Percentiles rank a stretch among this genome's conserved stretches.
These are phyloP conservation scores for Talaromyces sp. DNA, from an alignment of 2,329 filamentous ascomycete genomes.

Conservation along the genomic window DNA sequence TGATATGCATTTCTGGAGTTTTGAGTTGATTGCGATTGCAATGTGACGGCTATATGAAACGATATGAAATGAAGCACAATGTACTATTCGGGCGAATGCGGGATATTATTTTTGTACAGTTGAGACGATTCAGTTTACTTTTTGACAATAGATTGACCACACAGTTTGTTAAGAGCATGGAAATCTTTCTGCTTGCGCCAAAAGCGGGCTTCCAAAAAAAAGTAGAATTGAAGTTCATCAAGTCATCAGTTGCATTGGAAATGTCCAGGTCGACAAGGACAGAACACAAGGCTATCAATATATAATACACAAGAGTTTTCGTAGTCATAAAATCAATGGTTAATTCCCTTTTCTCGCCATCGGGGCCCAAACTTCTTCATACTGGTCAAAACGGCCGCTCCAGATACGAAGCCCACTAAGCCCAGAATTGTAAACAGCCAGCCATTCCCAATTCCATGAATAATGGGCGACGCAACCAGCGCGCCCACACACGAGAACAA, in stretches of 20 bases:
- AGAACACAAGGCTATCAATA: not conserved
- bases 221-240: not conserved
- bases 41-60: not conserved
- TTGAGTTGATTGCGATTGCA: not conserved
- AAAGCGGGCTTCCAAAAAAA: not conserved
- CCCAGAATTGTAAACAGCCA: conserved; percentile 66
- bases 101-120: not conserved
- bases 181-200: not conserved
- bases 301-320: not conserved
- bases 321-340: not conserved
- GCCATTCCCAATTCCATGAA: conserved; percentile 65
- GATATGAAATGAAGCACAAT: not conserved
- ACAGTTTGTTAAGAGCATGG: not conserved
- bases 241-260: not conserved
- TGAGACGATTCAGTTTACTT: not conserved
- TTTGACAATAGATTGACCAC: not conserved
- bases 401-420: conserved; percentile 51
- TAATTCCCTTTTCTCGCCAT: conserved; percentile 49
- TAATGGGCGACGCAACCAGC: conserved; percentile 64
- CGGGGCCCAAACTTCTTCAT: conserved; percentile 55
- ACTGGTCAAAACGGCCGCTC: conserved; percentile 51
- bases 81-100: not conserved
- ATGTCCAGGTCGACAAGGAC: not conserved
- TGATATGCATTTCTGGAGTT: not conserved
- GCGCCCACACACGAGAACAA: conserved; percentile 69